phyloP scores from a whole-genome alignment of 1,284 basidiomycete genomes.

The Hymenochaete sp. region DNA sequence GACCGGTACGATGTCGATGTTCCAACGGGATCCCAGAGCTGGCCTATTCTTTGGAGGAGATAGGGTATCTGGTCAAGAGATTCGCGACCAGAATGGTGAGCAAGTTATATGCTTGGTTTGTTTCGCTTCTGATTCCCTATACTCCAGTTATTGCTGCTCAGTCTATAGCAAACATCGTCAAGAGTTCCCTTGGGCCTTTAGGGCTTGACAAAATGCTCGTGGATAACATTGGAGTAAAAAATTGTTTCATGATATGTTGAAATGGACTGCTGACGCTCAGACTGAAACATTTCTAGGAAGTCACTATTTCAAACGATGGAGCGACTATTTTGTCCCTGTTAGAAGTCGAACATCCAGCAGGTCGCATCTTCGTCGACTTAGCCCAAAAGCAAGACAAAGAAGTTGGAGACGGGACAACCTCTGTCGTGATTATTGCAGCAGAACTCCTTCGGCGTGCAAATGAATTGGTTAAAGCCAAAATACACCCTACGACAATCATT shows the following conservation, averaged over 20 bases:
- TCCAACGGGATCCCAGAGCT: slow-evolving; percentile 78
- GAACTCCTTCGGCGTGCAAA: slow-evolving; percentile 94
- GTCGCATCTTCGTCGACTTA: slow-evolving; percentile 94
- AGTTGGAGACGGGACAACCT: slow-evolving; percentile 98
- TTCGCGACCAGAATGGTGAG: slow-evolving; percentile 92
- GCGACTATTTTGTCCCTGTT: slow-evolving; percentile 94
- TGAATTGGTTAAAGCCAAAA: slow-evolving; percentile 96
- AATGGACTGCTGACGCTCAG: too few species aligned
- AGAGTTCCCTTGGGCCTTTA: slow-evolving; percentile 92
- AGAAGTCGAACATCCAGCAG: slow-evolving; percentile 90
- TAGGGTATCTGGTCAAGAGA: slow-evolving; percentile 89
- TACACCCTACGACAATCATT: slow-evolving; percentile 99
- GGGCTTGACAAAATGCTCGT: slow-evolving; percentile 98
- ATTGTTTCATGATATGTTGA: slow-evolving; percentile 1
- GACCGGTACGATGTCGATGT: slow-evolving; percentile 39
- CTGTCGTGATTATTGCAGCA: slow-evolving; percentile 95
- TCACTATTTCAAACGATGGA: slow-evolving; percentile 99
- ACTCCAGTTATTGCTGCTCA: slow-evolving; percentile 83
- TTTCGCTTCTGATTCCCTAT: slow-evolving; percentile 15
- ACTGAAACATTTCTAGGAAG: too few species aligned
- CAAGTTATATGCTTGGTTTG: slow-evolving; percentile 11
- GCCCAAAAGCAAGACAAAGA: slow-evolving; percentile 99
- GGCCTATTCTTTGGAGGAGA: slow-evolving; percentile 92
- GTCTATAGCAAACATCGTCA: slow-evolving; percentile 96
- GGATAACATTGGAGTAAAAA: slow-evolving; percentile 89